These are phyloP conservation scores for Rhododendron mucronatum DNA, from an alignment of 148 eudicot genomes.

Conservation along the genomic window DNA sequence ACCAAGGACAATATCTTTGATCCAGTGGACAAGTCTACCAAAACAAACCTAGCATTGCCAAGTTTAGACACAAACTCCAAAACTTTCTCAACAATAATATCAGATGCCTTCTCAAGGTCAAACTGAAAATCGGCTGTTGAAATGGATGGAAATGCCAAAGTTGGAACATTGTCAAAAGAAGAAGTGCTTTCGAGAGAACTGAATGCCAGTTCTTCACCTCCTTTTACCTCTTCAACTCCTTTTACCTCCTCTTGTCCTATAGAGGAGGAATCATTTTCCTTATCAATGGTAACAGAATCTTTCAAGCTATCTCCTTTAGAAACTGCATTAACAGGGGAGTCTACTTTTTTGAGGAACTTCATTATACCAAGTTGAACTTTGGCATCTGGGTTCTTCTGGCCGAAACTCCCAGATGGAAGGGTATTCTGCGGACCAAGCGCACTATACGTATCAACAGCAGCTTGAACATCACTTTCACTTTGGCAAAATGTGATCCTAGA, in stretches of 20 bases:
- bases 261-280: slow-evolving; percentile 16
- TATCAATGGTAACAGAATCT: slow-evolving; percentile 22
- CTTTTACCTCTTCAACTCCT: too few species aligned
- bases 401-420: slow-evolving; percentile 78
- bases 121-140: slow-evolving; percentile 93
- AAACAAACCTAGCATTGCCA: slow-evolving; percentile 68
- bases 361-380: slow-evolving; percentile 81
- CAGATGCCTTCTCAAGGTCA: slow-evolving; percentile 76
- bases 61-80: slow-evolving; percentile 46
- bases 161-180: slow-evolving; percentile 33
- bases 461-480: slow-evolving; percentile 62
- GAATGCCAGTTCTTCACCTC: slow-evolving; percentile 18
- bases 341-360: slow-evolving; percentile 83
- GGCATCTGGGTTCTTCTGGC: slow-evolving; percentile 65
- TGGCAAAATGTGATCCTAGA: slow-evolving; percentile 72
- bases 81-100: slow-evolving; percentile 79
- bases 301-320: slow-evolving; percentile 24
- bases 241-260: slow-evolving; percentile 18
- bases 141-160: slow-evolving; percentile 92
- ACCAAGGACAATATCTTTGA: slow-evolving; percentile 86
- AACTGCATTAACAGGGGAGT: slow-evolving; percentile 33
- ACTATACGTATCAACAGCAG: slow-evolving; percentile 52
- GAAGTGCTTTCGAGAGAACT: slow-evolving; percentile 22
- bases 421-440: slow-evolving; percentile 50
- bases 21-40: slow-evolving; percentile 69